phyloP scores from a whole-genome alignment of 257 asterid species.

The Solanum gandarillasii region DNA sequence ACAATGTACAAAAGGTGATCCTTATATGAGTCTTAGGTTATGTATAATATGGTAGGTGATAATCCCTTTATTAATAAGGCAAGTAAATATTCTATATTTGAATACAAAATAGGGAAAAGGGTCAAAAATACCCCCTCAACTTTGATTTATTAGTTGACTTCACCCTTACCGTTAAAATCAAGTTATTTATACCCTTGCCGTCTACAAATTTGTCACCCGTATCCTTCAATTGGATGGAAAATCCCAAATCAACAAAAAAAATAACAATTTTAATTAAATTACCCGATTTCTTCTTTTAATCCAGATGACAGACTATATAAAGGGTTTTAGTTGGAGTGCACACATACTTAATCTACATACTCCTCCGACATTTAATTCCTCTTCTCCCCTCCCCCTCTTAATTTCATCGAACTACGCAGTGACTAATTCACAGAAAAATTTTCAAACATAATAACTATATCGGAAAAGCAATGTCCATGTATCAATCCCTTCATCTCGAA shows the following conservation, averaged over 20 bases:
- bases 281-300: neutral
- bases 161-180: neutral
- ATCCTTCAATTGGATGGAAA: neutral
- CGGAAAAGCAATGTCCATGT: neutral
- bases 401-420: neutral
- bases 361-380: neutral
- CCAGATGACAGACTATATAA: neutral
- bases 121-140: neutral
- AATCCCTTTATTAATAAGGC: neutral
- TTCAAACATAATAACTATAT: neutral
- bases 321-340: neutral
- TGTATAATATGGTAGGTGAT: neutral
- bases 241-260: neutral
- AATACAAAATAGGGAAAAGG: neutral
- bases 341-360: neutral
- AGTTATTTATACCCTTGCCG: neutral
- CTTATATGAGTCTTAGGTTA: neutral
- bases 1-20: neutral
- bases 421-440: neutral
- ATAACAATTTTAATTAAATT: no score
- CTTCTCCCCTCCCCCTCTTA: neutral
- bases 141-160: neutral
- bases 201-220: neutral
- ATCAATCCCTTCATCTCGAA: neutral
- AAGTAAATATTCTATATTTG: neutral